A percentile compares a stretch with the other conserved stretches of the same genome.
phyloP scores from a whole-genome alignment of 768 basidiomycete genomes.

The Dioszegia aurantiaca region DNA sequence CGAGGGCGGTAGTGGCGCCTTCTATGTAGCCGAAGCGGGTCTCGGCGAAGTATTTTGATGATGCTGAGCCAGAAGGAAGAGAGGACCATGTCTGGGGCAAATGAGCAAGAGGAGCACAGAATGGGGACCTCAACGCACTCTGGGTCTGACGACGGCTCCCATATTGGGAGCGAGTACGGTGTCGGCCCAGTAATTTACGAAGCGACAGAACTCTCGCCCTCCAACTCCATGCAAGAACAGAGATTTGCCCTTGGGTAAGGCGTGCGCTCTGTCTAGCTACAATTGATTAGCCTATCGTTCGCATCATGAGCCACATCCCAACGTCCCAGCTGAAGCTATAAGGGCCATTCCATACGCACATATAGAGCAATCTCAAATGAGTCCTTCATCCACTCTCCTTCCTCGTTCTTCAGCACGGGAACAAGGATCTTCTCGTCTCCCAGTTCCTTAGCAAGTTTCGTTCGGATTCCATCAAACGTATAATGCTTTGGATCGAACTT shows the following conservation, averaged over 20 bases:
- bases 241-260: conserved; percentile 13
- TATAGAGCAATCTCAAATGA: conserved; percentile 11
- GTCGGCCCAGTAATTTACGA: conserved; percentile 10
- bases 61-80: background rate
- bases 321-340: too few species aligned
- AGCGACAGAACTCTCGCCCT: conserved; percentile 11
- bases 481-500: background rate
- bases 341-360: too few species aligned
- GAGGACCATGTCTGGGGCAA: background rate
- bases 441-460: background rate
- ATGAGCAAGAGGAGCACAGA: background rate
- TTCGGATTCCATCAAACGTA: conserved; percentile 5
- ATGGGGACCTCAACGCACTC: background rate
- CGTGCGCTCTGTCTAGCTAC: conserved; percentile 7
- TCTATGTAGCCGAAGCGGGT: background rate
- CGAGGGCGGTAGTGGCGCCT: background rate
- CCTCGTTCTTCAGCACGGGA: conserved; percentile 6
- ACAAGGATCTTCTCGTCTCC: conserved; percentile 10
- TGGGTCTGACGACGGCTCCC: background rate
- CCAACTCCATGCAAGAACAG: conserved; percentile 13
- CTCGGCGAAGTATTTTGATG: background rate
- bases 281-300: background rate
- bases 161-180: conserved; percentile 3
- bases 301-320: too few species aligned
- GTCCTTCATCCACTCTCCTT: conserved; percentile 4